Conservation (phyloP, 169 alveolate genomes). For the Eimeria praecox region DNA sequence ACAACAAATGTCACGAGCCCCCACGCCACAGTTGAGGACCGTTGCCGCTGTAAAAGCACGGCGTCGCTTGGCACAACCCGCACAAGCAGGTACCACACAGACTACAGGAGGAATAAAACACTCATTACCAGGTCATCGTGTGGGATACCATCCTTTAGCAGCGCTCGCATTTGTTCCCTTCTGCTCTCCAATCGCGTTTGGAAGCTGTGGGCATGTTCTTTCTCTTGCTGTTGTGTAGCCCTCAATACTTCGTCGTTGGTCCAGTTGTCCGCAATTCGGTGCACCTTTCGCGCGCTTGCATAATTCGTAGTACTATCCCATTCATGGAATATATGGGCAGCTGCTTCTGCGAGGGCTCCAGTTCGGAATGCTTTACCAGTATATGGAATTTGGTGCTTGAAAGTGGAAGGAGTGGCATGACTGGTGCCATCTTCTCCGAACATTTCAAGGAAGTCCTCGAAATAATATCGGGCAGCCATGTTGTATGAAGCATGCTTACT, state of each 20-base stretch:
- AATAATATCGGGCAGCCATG: neutral
- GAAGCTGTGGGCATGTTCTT: neutral
- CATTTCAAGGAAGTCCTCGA: neutral
- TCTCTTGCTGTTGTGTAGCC: neutral
- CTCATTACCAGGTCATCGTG: neutral
- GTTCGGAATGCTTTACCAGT: neutral
- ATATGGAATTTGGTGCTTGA: neutral
- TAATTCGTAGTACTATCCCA: neutral
- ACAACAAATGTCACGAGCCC: neutral
- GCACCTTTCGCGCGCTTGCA: neutral
- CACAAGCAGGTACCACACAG: neutral
- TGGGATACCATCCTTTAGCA: neutral
- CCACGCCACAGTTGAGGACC: neutral
- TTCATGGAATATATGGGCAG: neutral
- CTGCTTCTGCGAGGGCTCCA: neutral
- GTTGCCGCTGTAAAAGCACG: neutral
- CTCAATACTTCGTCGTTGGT: neutral
- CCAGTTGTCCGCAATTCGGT: neutral
- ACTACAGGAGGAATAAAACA: neutral
- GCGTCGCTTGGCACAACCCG: neutral
- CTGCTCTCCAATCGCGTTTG: neutral
- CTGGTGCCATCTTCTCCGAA: neutral
- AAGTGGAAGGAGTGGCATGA: neutral
- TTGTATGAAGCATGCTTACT: neutral
- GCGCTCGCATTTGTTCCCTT: neutral